Evolutionary conservation across 768 basidiomycete genomes (phyloP).

Genomic region (Leccinum disarticulatum): DNA sequence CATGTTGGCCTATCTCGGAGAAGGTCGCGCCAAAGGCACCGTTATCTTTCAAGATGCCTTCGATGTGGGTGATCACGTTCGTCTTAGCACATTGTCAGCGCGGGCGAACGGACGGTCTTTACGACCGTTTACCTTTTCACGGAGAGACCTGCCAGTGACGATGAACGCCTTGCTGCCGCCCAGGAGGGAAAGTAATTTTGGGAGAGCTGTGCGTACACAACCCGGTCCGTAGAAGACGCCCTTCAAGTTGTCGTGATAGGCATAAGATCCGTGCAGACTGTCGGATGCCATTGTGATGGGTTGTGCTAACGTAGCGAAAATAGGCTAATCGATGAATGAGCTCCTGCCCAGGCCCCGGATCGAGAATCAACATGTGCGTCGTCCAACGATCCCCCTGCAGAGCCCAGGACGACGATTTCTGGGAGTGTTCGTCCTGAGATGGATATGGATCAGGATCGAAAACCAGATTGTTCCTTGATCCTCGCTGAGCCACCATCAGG

Average conservation of each 20-base stretch:
- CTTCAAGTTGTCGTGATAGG: constrained; percentile 66
- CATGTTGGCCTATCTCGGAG: constrained; percentile 70
- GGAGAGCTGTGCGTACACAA: constrained; percentile 58
- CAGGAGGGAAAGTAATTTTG: constrained; percentile 54
- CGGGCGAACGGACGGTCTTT: neutral
- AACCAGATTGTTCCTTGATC: no score
- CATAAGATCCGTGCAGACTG: constrained; percentile 51
- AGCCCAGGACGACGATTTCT: no score
- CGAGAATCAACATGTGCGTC: no score
- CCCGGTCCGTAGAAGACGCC: constrained; percentile 58
- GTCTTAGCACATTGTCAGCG: constrained; percentile 26
- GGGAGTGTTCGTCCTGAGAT: no score
- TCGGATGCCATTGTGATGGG: no score
- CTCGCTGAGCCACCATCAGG: neutral
- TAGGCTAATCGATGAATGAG: no score
- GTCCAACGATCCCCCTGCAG: no score
- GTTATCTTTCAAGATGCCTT: constrained; percentile 50
- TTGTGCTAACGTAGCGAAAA: no score
- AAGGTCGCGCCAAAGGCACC: constrained; percentile 69
- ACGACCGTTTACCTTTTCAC: constrained; percentile 48
- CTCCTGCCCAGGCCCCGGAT: no score
- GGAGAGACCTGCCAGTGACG: constrained; percentile 69
- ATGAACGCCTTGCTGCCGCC: constrained; percentile 64
- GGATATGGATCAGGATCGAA: no score
- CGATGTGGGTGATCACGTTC: constrained; percentile 23